Conservation (phyloP, 2,329 filamentous ascomycete species). For the Alternaria sp. region DNA sequence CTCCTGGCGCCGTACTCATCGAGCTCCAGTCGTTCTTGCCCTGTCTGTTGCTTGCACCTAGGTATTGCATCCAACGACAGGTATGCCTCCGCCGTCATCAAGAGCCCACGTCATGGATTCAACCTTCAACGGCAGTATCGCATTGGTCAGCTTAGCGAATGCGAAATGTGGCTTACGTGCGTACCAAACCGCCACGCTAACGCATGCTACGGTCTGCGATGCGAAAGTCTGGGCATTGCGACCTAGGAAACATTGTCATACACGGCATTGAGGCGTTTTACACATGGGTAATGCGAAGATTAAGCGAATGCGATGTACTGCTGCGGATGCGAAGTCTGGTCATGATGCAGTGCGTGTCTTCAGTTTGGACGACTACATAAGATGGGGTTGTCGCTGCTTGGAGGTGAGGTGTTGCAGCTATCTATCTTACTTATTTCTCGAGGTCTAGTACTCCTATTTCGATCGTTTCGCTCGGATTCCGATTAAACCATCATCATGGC, state of each 20-base stretch:
- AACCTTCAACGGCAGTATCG: not conserved
- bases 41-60: not conserved
- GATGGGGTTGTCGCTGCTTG: not conserved
- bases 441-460: not conserved
- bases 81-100: not conserved
- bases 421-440: not conserved
- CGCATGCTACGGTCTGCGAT: not conserved
- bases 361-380: not conserved
- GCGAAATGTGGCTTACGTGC: not conserved
- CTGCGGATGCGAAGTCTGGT: not conserved
- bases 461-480: not conserved
- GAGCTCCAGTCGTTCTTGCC: not conserved
- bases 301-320: conserved; percentile 2
- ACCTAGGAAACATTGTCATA: not conserved
- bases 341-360: not conserved
- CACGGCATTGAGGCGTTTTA: not conserved
- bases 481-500: not conserved
- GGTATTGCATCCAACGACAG: not conserved
- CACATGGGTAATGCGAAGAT: not conserved
- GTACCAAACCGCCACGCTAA: not conserved
- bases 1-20: not conserved
- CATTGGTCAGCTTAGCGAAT: conserved; percentile 10
- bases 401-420: not conserved
- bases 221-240: conserved; percentile 1
- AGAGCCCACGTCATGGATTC: not conserved